A percentile compares a stretch with the other conserved stretches of the same genome.
Conservation (phyloP, 306 rosid species). For the Pachyrhizus erosus region DNA sequence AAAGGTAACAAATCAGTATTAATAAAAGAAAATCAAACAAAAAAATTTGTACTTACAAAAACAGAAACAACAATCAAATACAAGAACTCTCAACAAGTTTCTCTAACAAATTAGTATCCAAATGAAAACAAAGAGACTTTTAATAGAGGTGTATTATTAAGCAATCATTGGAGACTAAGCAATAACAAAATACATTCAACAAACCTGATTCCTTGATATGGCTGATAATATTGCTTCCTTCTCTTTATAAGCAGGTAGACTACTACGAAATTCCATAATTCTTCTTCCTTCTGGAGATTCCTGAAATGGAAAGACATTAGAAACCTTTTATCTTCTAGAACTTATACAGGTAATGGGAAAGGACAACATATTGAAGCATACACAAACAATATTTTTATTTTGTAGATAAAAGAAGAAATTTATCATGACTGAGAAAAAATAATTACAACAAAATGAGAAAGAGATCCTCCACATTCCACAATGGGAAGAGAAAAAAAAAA, state of each 20-base stretch:
- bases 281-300: conserved; percentile 78
- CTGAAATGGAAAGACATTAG: conserved; percentile 52
- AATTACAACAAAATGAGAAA: not conserved
- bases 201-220: conserved; percentile 85
- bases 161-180: not conserved
- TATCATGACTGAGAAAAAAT: too few species aligned
- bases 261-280: conserved; percentile 76
- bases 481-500: not conserved
- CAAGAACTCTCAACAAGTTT: not conserved
- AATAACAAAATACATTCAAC: conserved; percentile 22
- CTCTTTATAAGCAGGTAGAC: conserved; percentile 85
- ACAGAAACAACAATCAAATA: not conserved
- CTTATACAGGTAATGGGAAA: conserved; percentile 9
- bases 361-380: not conserved
- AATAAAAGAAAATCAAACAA: not conserved
- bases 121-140: not conserved
- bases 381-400: not conserved
- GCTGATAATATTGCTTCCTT: conserved; percentile 75
- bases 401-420: not conserved
- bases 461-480: not conserved
- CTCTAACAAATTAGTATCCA: not conserved
- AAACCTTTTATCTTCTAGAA: conserved; percentile 28
- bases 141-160: not conserved
- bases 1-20: not conserved
- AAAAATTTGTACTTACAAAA: not conserved